Conservation (phyloP, 2,329 filamentous ascomycete species). For the Sphaerulina vaccinii region DNA sequence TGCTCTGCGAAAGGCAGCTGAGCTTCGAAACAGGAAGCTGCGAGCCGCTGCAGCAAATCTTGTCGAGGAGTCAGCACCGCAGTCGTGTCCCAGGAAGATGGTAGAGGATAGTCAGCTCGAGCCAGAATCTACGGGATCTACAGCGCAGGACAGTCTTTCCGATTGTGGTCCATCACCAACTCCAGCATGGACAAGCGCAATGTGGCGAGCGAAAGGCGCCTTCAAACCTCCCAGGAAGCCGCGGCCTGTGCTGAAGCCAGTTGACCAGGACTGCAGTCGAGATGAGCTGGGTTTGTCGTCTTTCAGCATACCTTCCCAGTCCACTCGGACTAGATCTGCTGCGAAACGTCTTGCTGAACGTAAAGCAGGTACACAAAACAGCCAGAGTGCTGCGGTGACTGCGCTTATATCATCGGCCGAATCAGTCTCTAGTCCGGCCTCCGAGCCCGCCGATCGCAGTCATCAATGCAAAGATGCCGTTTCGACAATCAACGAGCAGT, state of each 20-base stretch:
- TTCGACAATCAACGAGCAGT: background rate
- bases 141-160: slow-evolving; percentile 12
- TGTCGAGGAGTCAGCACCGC: slow-evolving; percentile 13
- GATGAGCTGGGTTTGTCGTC: slow-evolving; percentile 27
- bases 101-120: slow-evolving; percentile 19
- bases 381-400: background rate
- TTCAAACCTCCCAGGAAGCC: slow-evolving; percentile 19
- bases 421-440: background rate
- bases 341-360: background rate
- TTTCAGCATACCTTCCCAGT: slow-evolving; percentile 22
- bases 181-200: slow-evolving; percentile 29
- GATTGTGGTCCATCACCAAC: slow-evolving; percentile 26
- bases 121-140: background rate
- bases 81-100: slow-evolving; percentile 16
- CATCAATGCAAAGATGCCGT: background rate
- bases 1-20: slow-evolving; percentile 22
- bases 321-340: background rate
- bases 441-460: background rate
- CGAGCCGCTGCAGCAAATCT: background rate
- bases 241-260: slow-evolving; percentile 8
- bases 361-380: slow-evolving; percentile 3
- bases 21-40: slow-evolving; percentile 17
- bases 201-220: slow-evolving; percentile 23
- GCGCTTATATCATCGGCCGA: background rate
- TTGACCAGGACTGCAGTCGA: slow-evolving; percentile 28